Evolutionary conservation across 306 rosid genomes (phyloP).

Genomic region (Crotalaria pallida): DNA sequence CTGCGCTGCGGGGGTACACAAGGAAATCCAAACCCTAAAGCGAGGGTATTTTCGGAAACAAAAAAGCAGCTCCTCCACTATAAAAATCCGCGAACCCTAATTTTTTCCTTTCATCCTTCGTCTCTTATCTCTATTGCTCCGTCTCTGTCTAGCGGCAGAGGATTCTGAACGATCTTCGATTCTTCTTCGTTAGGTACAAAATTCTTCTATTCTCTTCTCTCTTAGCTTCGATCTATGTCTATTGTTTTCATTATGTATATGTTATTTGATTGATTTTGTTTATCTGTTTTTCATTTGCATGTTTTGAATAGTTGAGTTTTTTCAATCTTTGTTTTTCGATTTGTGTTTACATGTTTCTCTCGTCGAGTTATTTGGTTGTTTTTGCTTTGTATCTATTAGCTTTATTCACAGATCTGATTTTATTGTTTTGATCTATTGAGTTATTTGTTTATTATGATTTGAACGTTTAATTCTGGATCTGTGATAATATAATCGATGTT

Average conservation of each 20-base stretch:
- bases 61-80: neutral
- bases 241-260: neutral
- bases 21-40: neutral
- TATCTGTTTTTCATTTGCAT: neutral
- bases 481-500: neutral
- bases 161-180: neutral
- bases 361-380: no score
- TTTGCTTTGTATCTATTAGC: neutral
- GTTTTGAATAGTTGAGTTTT: neutral
- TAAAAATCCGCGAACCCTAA: conserved; percentile 18
- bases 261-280: neutral
- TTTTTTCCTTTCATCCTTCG: neutral
- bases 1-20: neutral
- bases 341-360: neutral
- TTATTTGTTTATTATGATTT: neutral
- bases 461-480: neutral
- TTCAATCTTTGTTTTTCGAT: neutral
- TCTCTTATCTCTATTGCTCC: neutral
- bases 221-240: neutral
- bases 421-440: neutral
- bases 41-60: neutral
- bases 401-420: neutral
- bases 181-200: neutral
- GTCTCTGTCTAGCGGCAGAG: conserved; percentile 19
- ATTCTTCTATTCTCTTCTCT: neutral